Conservation (phyloP, 1,139 yeast genomes). For the Hanseniaspora gamundiae region DNA sequence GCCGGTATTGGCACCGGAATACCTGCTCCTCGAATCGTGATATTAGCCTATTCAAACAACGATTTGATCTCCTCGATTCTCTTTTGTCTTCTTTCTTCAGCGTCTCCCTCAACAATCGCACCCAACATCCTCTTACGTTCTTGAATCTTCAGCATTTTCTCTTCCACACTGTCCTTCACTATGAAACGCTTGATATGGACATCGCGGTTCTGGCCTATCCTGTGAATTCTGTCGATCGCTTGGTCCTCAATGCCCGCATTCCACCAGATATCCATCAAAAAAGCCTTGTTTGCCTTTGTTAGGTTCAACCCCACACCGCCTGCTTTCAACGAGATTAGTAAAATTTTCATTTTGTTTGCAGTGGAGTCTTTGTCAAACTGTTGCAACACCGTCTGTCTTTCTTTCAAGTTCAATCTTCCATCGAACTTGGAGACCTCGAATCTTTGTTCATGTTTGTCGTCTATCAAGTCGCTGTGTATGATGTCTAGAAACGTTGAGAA, state of each 20-base stretch:
- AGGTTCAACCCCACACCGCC: slow-evolving; percentile 96
- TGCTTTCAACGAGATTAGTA: slow-evolving; percentile 86
- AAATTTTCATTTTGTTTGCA: slow-evolving; percentile 82
- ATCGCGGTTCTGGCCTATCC: slow-evolving; percentile 93
- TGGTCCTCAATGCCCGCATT: slow-evolving; percentile 98
- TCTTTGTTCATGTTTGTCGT: slow-evolving; percentile 20
- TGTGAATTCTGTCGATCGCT: slow-evolving; percentile 93
- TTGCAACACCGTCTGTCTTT: slow-evolving; percentile 49
- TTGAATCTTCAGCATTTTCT: slow-evolving; percentile 87
- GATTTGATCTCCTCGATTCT: slow-evolving; percentile 73
- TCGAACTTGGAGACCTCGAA: slow-evolving; percentile 45
- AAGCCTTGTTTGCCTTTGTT: slow-evolving; percentile 94
- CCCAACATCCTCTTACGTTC: slow-evolving; percentile 74
- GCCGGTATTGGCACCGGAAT: slow-evolving; percentile 14
- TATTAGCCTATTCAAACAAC: slow-evolving; percentile 38
- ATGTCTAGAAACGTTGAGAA: slow-evolving; percentile 93
- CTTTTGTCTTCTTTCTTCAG: slow-evolving; percentile 59
- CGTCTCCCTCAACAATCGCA: slow-evolving; percentile 71
- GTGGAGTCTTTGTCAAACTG: slow-evolving; percentile 37
- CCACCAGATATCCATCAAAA: slow-evolving; percentile 98
- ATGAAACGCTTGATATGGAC: slow-evolving; percentile 84
- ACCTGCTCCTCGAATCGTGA: slow-evolving; percentile 18
- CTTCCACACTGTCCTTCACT: slow-evolving; percentile 92
- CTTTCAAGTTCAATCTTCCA: slow-evolving; percentile 61
- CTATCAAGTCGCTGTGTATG: slow-evolving; percentile 84